Conservation (phyloP, 306 rosid species). For the Pyrus communis region DNA sequence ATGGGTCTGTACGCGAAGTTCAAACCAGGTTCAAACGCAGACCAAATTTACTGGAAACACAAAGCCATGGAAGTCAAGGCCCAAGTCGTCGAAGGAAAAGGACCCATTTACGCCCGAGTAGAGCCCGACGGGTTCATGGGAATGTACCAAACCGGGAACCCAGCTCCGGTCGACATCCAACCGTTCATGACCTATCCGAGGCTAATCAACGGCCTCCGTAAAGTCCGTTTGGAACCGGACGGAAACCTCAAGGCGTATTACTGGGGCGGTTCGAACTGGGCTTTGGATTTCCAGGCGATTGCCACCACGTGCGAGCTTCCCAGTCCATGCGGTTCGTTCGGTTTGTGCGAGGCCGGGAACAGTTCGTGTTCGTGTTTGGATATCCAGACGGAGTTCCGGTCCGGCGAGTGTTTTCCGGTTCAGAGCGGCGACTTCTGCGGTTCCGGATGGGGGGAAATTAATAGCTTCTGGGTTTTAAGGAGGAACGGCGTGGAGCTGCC, state of each 20-base stretch:
- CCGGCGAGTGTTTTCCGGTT: slow-evolving; percentile 31
- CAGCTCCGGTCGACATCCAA: slow-evolving; percentile 50
- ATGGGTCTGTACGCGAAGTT: slow-evolving; percentile 47
- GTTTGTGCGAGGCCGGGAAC: slow-evolving; percentile 54
- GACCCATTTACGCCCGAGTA: slow-evolving; percentile 59
- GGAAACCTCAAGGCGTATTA: slow-evolving; percentile 69
- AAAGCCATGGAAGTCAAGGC: slow-evolving; percentile 50
- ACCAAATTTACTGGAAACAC: slow-evolving; percentile 51
- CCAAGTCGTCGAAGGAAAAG: slow-evolving; percentile 30
- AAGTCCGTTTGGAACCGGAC: slow-evolving; percentile 52
- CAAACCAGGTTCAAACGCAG: not conserved
- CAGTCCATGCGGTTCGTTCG: slow-evolving; percentile 70
- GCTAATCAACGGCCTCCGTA: slow-evolving; percentile 28
- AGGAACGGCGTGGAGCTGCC: slow-evolving; percentile 58
- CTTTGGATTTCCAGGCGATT: slow-evolving; percentile 45
- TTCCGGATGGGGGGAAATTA: slow-evolving; percentile 13
- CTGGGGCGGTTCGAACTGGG: slow-evolving; percentile 64
- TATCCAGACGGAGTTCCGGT: slow-evolving; percentile 34
- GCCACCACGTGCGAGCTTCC: slow-evolving; percentile 59
- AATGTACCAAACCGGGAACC: slow-evolving; percentile 60
- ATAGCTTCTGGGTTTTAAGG: slow-evolving; percentile 34
- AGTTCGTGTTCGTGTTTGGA: slow-evolving; percentile 61
- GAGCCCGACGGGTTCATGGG: slow-evolving; percentile 59
- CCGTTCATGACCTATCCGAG: slow-evolving; percentile 54
- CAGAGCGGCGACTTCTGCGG: slow-evolving; percentile 42